These are phyloP conservation scores for Fistulifera solaris DNA, from an alignment of 108 stramenopile genomes.

Conservation along the genomic window DNA sequence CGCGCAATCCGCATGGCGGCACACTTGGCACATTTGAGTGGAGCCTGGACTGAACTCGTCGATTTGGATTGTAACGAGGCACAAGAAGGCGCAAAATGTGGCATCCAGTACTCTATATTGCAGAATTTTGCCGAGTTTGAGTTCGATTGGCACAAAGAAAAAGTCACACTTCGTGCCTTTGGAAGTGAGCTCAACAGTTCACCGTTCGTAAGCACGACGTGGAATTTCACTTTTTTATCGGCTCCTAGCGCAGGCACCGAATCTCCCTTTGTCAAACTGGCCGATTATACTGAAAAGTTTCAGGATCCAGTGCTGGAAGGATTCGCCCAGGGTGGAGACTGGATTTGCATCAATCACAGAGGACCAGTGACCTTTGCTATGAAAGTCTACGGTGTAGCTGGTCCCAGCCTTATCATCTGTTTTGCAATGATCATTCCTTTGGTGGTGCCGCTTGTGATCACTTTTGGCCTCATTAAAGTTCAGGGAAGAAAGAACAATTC, in stretches of 20 bases:
- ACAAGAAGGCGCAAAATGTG: conserved; percentile 14
- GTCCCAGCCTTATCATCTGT: not conserved
- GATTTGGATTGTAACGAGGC: conserved; percentile 3
- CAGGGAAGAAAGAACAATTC: too few species aligned
- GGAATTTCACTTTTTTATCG: conserved; percentile 12
- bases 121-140: conserved; percentile 75
- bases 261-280: not conserved
- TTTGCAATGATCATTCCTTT: not conserved
- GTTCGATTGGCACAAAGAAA: conserved; percentile 44
- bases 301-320: conserved; percentile 7
- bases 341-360: conserved; percentile 24
- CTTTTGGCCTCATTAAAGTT: not conserved
- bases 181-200: conserved; percentile 17
- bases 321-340: conserved; percentile 10
- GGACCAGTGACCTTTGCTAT: conserved; percentile 10
- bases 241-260: not conserved
- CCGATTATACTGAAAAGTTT: not conserved
- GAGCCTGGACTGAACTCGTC: conserved; percentile 27
- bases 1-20: conserved; percentile 2
- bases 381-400: conserved; percentile 1
- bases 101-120: conserved; percentile 53
- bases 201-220: conserved; percentile 19
- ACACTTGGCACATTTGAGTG: conserved; percentile 34
- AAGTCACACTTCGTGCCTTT: conserved; percentile 19
- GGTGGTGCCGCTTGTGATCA: not conserved